Conservation (phyloP, 1,139 yeast species). For the Kurtzmaniella natalensis region DNA sequence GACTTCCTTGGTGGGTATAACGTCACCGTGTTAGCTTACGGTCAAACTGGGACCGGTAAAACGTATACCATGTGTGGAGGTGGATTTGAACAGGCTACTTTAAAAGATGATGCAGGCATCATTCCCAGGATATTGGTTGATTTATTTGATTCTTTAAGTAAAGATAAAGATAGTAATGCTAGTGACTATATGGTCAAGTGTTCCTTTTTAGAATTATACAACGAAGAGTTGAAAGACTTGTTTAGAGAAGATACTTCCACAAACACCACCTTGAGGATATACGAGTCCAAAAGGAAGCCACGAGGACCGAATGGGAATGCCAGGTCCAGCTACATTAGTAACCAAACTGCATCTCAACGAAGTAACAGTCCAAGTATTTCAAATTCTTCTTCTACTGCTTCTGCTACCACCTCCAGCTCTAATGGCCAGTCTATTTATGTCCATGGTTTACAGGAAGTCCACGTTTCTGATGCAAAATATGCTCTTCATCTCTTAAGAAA, state of each 20-base stretch:
- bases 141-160: slow-evolving; percentile 43
- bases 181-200: slow-evolving; percentile 60
- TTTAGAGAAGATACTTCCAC: slow-evolving; percentile 33
- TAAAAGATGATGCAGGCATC: slow-evolving; percentile 50
- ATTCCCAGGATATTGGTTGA: slow-evolving; percentile 62
- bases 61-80: slow-evolving; percentile 86
- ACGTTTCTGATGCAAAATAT: slow-evolving; percentile 47
- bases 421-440: slow-evolving; percentile 27
- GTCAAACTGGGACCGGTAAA: slow-evolving; percentile 89
- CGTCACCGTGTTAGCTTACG: slow-evolving; percentile 81
- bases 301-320: slow-evolving; percentile 5
- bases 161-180: slow-evolving; percentile 25
- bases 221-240: slow-evolving; percentile 66
- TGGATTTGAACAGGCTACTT: slow-evolving; percentile 10
- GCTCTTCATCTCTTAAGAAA: slow-evolving; percentile 50
- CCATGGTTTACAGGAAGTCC: slow-evolving; percentile 55
- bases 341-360: too few species aligned
- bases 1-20: slow-evolving; percentile 70
- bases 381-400: slow-evolving; percentile 6
- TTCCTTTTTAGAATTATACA: slow-evolving; percentile 70
- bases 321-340: background rate
- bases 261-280: slow-evolving; percentile 40
- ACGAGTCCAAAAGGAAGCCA: slow-evolving; percentile 35
- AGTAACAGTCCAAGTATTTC: too few species aligned
- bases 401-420: slow-evolving; percentile 8